Conservation (phyloP, 352 stramenopile genomes). For the Paralagenidium karlingii region DNA sequence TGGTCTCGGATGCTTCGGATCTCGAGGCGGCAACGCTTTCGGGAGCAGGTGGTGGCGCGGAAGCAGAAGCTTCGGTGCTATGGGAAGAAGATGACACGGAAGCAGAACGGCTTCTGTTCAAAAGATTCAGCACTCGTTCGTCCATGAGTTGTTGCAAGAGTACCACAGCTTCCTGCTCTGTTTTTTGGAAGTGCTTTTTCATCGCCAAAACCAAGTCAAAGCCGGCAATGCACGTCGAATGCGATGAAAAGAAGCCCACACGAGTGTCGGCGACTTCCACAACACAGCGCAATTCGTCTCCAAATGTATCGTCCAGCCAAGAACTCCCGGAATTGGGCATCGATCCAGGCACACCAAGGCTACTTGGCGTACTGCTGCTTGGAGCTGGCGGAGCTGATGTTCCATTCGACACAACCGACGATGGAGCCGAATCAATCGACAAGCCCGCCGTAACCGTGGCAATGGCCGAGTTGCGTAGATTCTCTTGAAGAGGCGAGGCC, state of each 20-base stretch:
- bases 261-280: constrained; percentile 45
- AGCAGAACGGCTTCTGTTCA: too few species aligned
- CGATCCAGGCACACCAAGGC: too few species aligned
- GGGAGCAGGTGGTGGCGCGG: too few species aligned
- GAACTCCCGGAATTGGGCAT: not conserved
- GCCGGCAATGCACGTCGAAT: constrained; percentile 38
- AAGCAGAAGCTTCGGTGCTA: too few species aligned
- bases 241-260: constrained; percentile 60
- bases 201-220: constrained; percentile 33
- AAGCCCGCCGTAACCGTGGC: constrained; percentile 35
- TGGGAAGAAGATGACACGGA: too few species aligned
- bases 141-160: constrained; percentile 32
- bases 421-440: constrained; percentile 20
- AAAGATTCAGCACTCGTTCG: constrained; percentile 29
- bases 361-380: not conserved
- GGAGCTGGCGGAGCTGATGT: not conserved
- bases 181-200: constrained; percentile 48
- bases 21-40: too few species aligned
- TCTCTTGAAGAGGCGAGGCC: too few species aligned
- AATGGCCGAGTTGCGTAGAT: constrained; percentile 44
- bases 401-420: too few species aligned
- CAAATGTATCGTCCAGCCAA: constrained; percentile 53
- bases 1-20: too few species aligned
- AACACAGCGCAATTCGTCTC: constrained; percentile 42
- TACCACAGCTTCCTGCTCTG: constrained; percentile 18